Percentiles rank a stretch among this genome's conserved stretches.
Conservation (phyloP, 1,284 basidiomycete genomes). For the Rhodotorula sp. region DNA sequence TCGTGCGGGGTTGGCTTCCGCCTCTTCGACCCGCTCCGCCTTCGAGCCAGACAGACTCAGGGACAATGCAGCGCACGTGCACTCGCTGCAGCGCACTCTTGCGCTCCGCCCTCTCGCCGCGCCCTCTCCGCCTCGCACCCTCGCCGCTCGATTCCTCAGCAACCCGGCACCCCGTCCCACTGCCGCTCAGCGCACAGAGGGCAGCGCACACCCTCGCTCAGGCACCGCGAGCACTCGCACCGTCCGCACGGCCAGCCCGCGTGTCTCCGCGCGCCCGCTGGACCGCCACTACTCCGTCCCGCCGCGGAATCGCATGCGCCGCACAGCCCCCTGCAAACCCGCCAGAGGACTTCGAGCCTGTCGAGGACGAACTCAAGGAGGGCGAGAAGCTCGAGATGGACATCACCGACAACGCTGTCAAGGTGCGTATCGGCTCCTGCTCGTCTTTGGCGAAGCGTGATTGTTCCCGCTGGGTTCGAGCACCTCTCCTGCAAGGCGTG, state of each 20-base stretch:
- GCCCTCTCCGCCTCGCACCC: neutral
- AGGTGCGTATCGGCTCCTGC: constrained; percentile 5
- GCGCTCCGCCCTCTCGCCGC: neutral
- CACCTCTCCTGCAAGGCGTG: no score
- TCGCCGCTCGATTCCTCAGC: neutral
- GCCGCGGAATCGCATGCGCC: neutral
- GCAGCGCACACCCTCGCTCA: no score
- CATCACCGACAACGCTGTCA: constrained; percentile 24
- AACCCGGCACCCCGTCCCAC: no score
- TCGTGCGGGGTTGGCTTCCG: neutral
- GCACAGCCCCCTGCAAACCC: constrained; percentile 27
- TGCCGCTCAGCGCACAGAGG: no score
- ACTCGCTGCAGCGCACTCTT: neutral
- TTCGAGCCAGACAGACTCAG: accelerated
- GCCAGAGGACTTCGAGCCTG: constrained; percentile 31
- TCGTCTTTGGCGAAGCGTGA: neutral
- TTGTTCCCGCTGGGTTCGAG: neutral
- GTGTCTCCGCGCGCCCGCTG: neutral
- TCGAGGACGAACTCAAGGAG: constrained; percentile 12
- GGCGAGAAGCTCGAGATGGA: constrained; percentile 14
- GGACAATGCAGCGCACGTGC: neutral
- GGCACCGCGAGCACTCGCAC: no score
- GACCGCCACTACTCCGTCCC: neutral
- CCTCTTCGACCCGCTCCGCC: neutral
- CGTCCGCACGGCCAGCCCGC: neutral